Base-by-base conservation (phyloP, 305 asterid genomes). In the Andrographis paniculata region DNA sequence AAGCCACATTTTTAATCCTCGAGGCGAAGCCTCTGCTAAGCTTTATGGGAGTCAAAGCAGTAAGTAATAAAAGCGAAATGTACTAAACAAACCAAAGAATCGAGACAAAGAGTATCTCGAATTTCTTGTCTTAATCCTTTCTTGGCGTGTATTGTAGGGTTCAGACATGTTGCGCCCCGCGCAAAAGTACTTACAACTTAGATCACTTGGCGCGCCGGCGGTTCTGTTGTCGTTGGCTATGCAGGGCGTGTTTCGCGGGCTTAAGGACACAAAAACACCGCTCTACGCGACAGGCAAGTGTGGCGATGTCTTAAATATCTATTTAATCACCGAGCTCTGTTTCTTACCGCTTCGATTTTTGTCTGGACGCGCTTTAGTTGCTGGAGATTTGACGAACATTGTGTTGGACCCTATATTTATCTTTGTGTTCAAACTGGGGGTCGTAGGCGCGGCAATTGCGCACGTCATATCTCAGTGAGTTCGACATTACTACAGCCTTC, bases 201-300 rank as follows among this genome's bases (percentile, higher is more conserved):
- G 87, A 51, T 72, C 87, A 15, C 69, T 78, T 14, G 80, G 87
- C 14, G 78, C 87, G 37, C 87, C 87, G 0, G 84, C 87, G 22
- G 76, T 78, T 44, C 78, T 78, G 13, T 80, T 78, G 45, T 78
- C 87, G 18, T 65, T 78, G 58, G 70, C 80, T 35, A 72, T 78
- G 80, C 83, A 75, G 55, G 84, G 84, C 20, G 66, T 75, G 17
- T 78, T 78, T 41, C 72, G 77, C 52, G 84, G 87, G 15, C 65
- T 75, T 28, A 72, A 72, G 64, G 84, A 78, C 57, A 78, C 84
- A 2, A 78, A 65, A 67, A 78, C 80, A 24, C 80, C 80, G 40
- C 51, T 67, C n/a, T 69, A 52, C 42, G 84, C 80, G 54, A 72
- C 78, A 24, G 7, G 87, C 70, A 59, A 60, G 70, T 44, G 45